Evolutionary conservation across 1,284 basidiomycete genomes (phyloP), one percentile per base, ranked within the genome.

Genomic region (Tylopilus orsonianus): DNA sequence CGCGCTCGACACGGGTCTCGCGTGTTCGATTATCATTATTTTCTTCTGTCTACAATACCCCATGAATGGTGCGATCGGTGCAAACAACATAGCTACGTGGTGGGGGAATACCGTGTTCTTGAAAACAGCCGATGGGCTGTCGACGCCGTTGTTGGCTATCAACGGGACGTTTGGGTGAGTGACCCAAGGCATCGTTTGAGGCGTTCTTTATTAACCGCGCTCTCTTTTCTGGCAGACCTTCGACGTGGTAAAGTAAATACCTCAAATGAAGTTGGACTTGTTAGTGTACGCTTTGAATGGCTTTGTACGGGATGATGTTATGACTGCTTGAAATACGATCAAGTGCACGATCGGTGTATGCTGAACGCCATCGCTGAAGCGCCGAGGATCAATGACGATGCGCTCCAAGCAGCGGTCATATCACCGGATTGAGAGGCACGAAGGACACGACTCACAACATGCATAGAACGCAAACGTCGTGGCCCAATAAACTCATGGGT

Each of bases 1-100:
- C n/a, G 76, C 76, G 9, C 61, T 79, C 16, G 77, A 79, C 52
- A 69, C 70, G 5, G 77, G 78, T 16, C 69, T 77, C 3, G 76
- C 76, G 0, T 59, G 75, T 29, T 67, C 69, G 5, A 68, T 71
- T 2, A 56, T 78, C 10, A 48, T 78, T 42, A 75, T 81, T 46
- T 82, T 79, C 71, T 80, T 81, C 64, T 70, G 69, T 47, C 60
- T 78, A 20, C 73, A 78, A 57, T 77, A 66, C 43, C 75, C 75
- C 1, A 9, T 20, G 8, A 72, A 75, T 49, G 75, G 76, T 5
- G 56, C 57, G 9, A 74, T 80, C n/a, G 78, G 75, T 16, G 44
- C 36, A 46, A 61, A 70, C 50, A 75, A 54, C 12, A 53, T 80
- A 36, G 68, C 66, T 42, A 53, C 50, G 4, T 80, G 78, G 78